Evolutionary conservation across 2,329 filamentous ascomycete species (phyloP).

Genomic region (Penicillium oxalicum): DNA sequence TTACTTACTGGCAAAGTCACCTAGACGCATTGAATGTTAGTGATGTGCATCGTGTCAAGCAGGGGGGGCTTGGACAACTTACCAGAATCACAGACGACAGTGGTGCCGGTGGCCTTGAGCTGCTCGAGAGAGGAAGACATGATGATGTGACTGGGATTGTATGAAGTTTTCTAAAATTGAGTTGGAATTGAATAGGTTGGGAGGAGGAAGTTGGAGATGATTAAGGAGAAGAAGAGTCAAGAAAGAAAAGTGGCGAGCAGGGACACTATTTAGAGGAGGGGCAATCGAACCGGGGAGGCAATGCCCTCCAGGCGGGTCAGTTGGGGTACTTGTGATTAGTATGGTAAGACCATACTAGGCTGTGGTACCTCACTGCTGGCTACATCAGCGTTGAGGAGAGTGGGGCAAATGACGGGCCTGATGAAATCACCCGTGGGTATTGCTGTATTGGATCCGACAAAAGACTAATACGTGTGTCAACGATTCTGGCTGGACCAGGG

Average conservation of each 20-base stretch:
- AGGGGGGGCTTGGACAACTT: constrained; percentile 35
- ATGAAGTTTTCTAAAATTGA: neutral
- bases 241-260: constrained; percentile 16
- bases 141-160: constrained; percentile 18
- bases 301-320: neutral
- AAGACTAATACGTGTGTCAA: neutral
- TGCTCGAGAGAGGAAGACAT: constrained; percentile 94
- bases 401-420: constrained; percentile 23
- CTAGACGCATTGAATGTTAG: constrained; percentile 36
- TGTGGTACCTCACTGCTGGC: constrained; percentile 14
- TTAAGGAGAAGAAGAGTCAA: constrained; percentile 12
- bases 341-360: constrained; percentile 6
- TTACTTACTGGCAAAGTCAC: constrained; percentile 71
- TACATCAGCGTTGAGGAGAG: constrained; percentile 12
- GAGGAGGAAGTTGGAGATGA: constrained; percentile 1
- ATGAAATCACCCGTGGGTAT: constrained; percentile 16
- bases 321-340: constrained; percentile 11
- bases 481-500: neutral
- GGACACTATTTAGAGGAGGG: constrained; percentile 20
- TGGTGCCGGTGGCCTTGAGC: constrained; percentile 93
- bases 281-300: constrained; percentile 10
- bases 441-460: neutral
- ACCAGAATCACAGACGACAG: constrained; percentile 96
- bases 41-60: constrained; percentile 14
- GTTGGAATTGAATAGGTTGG: constrained; percentile 3